A percentile compares a stretch with the other conserved stretches of the same genome.
Evolutionary conservation across 2,329 filamentous ascomycete species (phyloP).

Genomic region (Nigrograna mackinnonii): DNA sequence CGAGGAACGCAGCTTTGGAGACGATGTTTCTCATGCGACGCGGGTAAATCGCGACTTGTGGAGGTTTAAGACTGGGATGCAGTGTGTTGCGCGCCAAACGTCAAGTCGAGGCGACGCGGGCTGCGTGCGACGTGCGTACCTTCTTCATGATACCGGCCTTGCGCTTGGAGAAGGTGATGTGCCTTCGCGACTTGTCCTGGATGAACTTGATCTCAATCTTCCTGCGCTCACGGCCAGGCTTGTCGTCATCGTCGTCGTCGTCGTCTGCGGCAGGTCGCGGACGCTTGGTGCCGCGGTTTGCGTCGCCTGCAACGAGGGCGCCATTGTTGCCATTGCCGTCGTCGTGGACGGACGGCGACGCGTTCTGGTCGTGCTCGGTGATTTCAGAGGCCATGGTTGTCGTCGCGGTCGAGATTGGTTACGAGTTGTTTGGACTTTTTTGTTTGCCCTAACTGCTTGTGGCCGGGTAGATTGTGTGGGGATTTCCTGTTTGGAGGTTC

Average conservation of each 20-base stretch:
- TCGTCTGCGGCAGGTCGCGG: constrained; percentile 82
- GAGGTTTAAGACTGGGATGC: constrained; percentile 23
- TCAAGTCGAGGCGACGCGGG: neutral
- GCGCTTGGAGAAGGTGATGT: constrained; percentile 99
- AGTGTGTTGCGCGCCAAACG: constrained; percentile 15
- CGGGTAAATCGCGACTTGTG: constrained; percentile 19
- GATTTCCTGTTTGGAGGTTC: constrained; percentile 32
- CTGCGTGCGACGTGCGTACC: constrained; percentile 61
- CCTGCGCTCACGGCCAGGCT: constrained; percentile 94
- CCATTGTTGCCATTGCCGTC: constrained; percentile 64
- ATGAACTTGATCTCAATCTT: constrained; percentile 99
- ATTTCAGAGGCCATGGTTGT: constrained; percentile 50
- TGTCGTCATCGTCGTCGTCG: constrained; percentile 96
- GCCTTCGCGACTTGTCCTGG: constrained; percentile 97
- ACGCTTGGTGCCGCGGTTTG: constrained; percentile 87
- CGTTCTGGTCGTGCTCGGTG: constrained; percentile 56
- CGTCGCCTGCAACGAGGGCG: constrained; percentile 56
- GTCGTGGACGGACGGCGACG: constrained; percentile 54
- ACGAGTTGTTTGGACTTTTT: constrained; percentile 39
- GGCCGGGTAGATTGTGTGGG: constrained; percentile 36
- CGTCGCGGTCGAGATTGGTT: constrained; percentile 27
- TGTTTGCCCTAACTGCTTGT: constrained; percentile 44
- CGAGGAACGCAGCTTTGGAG: constrained; percentile 13
- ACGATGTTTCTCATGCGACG: constrained; percentile 34
- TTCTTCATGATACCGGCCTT: constrained; percentile 99